Evolutionary conservation across 192 early-diverging fungal genomes (phyloP), one percentile per base, ranked within the genome.

Genomic region (Pilobolus umbonatus): DNA sequence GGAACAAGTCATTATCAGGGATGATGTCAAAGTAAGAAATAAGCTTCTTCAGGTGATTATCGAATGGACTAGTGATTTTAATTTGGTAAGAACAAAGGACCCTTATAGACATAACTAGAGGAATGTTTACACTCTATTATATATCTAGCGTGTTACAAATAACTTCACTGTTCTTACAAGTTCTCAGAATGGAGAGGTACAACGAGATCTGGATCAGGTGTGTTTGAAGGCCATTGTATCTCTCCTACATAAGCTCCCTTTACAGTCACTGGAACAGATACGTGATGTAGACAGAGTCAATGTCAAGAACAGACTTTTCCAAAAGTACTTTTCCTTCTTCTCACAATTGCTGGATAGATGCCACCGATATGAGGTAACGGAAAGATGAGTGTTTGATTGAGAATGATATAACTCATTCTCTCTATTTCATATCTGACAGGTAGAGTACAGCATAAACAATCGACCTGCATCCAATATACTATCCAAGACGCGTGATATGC

Each of bases 291-390:
- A 82, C 36, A 59, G 78, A 40, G 61, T 70, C n/a, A 71, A 74
- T 38, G 79, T 75, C 26, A 88, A 87, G 34, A 75, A 75, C 2
- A 65, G 75, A 4, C 60, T 85, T 15, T 88, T 91, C 51, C 74
- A 74, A 34, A 79, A 81, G 36, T 91, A 88, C 61, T 82, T 89
- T 55, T 61, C 62, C 4, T 91, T 92, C 56, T 89, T 90, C 54
- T 55, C 89, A 22, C 86, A 83, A 42, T 69, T 88, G 9, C 56
- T 91, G 24, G 74, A 80, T 45, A 70, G 81, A 54, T 88, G 81
- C 44, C 69, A 80, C 39, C 57, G 76, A 5, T 56, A 83, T 22
- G 86, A 87, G 61, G 69, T 66, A 62, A 30, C 14, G 29, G 3
- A 31, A 29, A 51, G 19, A 42, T n/a, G n/a, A 42, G 9, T 38